Percentiles rank a stretch among this genome's conserved stretches.
Evolutionary conservation across 179 eudicot species (phyloP).

Genomic region (Sideroxylon spinosum): DNA sequence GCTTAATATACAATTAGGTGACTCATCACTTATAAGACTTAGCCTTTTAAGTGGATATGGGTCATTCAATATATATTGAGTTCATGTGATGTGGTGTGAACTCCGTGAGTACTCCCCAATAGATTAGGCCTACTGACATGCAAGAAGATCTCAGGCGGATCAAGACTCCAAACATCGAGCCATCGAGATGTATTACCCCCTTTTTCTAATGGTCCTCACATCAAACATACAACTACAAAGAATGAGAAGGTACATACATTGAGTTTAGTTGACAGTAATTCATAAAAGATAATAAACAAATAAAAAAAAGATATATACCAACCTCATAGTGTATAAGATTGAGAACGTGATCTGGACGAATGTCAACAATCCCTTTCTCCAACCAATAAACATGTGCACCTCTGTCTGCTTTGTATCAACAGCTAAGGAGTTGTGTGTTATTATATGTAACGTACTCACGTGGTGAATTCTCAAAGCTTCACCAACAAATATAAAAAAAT

Average conservation of each 20-base stretch:
- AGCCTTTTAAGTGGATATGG: too few relatives aligned
- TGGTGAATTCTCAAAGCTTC: not conserved
- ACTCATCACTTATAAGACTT: too few relatives aligned
- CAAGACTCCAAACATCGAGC: not conserved
- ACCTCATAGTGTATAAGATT: constrained; percentile 92
- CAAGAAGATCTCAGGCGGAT: too few relatives aligned
- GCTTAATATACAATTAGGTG: too few relatives aligned
- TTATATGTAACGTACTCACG: not conserved
- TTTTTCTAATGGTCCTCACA: too few relatives aligned
- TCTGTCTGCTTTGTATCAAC: constrained; percentile 64
- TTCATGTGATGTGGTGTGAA: too few relatives aligned
- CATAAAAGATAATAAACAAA: not conserved
- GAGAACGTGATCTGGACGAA: constrained; percentile 74
- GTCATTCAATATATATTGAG: too few relatives aligned
- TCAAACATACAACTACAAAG: not conserved
- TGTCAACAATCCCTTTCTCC: constrained; percentile 56
- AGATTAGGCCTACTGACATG: too few relatives aligned
- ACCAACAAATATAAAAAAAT: not conserved
- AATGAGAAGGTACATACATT: not conserved
- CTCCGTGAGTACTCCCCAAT: too few relatives aligned
- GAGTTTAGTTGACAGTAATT: not conserved
- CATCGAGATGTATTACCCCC: not conserved
- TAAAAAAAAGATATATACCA: constrained; percentile 11
- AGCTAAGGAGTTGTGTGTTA: constrained; percentile 34
- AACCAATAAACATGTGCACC: constrained; percentile 85